phyloP scores from a whole-genome alignment of 1,284 basidiomycete species.

The Termitomyces sp. region DNA sequence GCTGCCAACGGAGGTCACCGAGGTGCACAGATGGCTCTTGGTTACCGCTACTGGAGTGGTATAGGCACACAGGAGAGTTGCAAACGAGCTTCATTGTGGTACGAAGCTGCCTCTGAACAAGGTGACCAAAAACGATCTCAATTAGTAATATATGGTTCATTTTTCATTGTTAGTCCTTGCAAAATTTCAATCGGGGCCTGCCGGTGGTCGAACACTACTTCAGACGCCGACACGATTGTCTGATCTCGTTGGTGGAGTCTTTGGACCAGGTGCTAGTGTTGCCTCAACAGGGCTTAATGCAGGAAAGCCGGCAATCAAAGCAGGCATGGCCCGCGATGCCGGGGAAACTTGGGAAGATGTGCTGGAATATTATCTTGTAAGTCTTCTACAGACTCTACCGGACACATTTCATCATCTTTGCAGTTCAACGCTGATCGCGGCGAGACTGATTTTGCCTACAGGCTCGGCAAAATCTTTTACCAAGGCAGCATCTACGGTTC shows the following conservation, averaged over 20 bases:
- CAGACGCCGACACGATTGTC: slow-evolving; percentile 81
- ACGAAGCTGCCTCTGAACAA: slow-evolving; percentile 81
- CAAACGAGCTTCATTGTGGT: slow-evolving; percentile 77
- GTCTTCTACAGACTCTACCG: slow-evolving; percentile 17
- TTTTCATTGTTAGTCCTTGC: slow-evolving; percentile 42
- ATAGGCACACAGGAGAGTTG: slow-evolving; percentile 90
- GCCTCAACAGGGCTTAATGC: slow-evolving; percentile 79
- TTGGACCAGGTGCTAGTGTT: slow-evolving; percentile 89
- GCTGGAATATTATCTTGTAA: slow-evolving; percentile 83
- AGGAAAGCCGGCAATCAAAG: slow-evolving; percentile 74
- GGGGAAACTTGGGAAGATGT: slow-evolving; percentile 92
- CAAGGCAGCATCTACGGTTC: slow-evolving; percentile 82
- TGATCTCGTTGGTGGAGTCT: slow-evolving; percentile 88
- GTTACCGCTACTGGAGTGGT: slow-evolving; percentile 93
- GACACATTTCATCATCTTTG: slow-evolving; percentile 7
- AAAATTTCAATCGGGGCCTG: slow-evolving; percentile 84
- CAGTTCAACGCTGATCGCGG: slow-evolving; percentile 91
- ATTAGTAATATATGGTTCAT: slow-evolving; percentile 3
- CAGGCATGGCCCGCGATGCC: slow-evolving; percentile 73
- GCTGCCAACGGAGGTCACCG: slow-evolving; percentile 84
- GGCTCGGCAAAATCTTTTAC: slow-evolving; percentile 90
- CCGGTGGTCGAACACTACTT: slow-evolving; percentile 85
- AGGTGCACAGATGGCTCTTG: slow-evolving; percentile 89
- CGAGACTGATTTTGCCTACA: slow-evolving; percentile 80
- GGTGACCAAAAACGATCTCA: slow-evolving; percentile 38